Conservation (phyloP, 2,329 filamentous ascomycete species). For the Simplicillium sp. region DNA sequence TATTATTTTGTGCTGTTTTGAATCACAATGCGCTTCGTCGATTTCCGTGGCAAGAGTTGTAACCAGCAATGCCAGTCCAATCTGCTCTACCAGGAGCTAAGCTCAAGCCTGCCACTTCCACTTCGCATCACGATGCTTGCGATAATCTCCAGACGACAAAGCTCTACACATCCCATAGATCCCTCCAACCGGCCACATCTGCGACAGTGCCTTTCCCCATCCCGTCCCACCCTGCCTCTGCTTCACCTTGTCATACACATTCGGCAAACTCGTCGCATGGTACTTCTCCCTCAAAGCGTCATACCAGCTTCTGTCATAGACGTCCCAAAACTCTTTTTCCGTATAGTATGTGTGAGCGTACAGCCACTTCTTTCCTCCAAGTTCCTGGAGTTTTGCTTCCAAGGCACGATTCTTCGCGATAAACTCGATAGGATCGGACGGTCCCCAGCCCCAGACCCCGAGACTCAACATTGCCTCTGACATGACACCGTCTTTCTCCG, state of each 20-base stretch:
- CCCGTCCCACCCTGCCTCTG: slow-evolving; percentile 4
- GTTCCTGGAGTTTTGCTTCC: slow-evolving; percentile 56
- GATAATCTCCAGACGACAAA: slow-evolving; percentile 47
- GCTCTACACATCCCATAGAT: slow-evolving; percentile 50
- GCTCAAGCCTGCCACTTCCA: too few species aligned
- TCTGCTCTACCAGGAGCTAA: too few species aligned
- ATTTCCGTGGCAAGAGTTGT: too few species aligned
- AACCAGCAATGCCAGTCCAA: too few species aligned
- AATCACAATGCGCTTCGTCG: too few species aligned
- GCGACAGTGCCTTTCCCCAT: slow-evolving; percentile 22
- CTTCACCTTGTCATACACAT: slow-evolving; percentile 62
- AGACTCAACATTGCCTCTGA: slow-evolving; percentile 45
- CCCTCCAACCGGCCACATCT: slow-evolving; percentile 45
- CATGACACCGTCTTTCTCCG: slow-evolving; percentile 10
- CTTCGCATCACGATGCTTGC: slow-evolving; percentile 39
- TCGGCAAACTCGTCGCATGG: slow-evolving; percentile 50
- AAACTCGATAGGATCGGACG: slow-evolving; percentile 46
- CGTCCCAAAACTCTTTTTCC: slow-evolving; percentile 59
- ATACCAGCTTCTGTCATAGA: slow-evolving; percentile 53
- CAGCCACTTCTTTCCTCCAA: slow-evolving; percentile 77
- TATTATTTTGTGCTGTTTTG: too few species aligned
- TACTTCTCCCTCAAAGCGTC: slow-evolving; percentile 54
- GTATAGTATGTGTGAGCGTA: slow-evolving; percentile 81
- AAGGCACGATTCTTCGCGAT: slow-evolving; percentile 60
- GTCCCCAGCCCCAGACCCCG: slow-evolving; percentile 74